Conservation (phyloP, 1,284 basidiomycete genomes). For the Papiliotrema flavescens region DNA sequence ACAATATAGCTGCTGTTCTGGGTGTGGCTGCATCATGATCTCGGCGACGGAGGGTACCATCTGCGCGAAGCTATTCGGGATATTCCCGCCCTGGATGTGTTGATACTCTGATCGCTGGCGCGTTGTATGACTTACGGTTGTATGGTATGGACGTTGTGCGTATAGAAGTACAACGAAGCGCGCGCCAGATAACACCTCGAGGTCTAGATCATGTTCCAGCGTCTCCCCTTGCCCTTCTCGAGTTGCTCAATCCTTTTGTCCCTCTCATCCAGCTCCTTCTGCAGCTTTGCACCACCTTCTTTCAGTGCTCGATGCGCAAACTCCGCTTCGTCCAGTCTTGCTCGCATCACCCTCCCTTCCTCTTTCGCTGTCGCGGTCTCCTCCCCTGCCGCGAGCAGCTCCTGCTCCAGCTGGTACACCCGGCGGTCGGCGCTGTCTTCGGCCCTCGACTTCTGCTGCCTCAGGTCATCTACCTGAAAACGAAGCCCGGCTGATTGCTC, state of each 20-base stretch:
- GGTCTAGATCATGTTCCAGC: slow-evolving; percentile 1
- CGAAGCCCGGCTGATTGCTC: neutral
- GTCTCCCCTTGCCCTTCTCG: neutral
- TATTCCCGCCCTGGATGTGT: too few relatives aligned
- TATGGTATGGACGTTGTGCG: too few relatives aligned
- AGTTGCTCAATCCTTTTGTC: slow-evolving; percentile 8
- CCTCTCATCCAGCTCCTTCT: slow-evolving; percentile 11
- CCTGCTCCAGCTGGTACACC: slow-evolving; percentile 4
- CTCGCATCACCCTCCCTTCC: slow-evolving; percentile 5
- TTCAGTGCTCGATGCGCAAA: slow-evolving; percentile 15
- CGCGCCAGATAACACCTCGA: neutral
- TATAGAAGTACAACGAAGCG: neutral
- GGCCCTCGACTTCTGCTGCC: neutral
- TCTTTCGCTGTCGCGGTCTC: slow-evolving; percentile 1
- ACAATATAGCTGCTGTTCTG: too few relatives aligned
- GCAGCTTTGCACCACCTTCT: slow-evolving; percentile 16
- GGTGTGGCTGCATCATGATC: too few relatives aligned
- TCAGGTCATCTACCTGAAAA: neutral
- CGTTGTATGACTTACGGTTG: too few relatives aligned
- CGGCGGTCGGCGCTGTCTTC: neutral
- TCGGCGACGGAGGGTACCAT: too few relatives aligned
- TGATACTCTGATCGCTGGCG: too few relatives aligned
- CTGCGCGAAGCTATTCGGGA: too few relatives aligned
- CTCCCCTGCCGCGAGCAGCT: neutral
- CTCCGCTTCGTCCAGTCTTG: slow-evolving; percentile 12